phyloP scores from a whole-genome alignment of 176 grass and related monocot species.

The Musa troglodytarum region DNA sequence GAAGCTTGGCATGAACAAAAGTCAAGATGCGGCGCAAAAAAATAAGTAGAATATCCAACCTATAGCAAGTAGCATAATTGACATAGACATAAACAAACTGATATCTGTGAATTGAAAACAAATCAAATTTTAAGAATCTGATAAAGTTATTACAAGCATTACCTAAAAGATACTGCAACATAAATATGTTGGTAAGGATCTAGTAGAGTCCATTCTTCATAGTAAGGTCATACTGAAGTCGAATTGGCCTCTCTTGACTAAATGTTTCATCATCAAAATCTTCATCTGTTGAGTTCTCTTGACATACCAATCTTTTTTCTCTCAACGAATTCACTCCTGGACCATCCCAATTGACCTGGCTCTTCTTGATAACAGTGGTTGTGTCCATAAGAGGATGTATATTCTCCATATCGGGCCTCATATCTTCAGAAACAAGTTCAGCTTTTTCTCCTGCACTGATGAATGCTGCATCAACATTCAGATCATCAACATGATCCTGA shows the following conservation, averaged over 20 bases:
- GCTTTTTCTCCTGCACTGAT: constrained; percentile 13
- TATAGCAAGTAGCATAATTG: no score
- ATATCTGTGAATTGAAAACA: no score
- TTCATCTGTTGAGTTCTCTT: constrained; percentile 42
- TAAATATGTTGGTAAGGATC: neutral
- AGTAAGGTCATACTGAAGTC: constrained; percentile 24
- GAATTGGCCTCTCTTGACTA: constrained; percentile 29
- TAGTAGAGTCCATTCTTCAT: constrained; percentile 34
- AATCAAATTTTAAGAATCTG: no score
- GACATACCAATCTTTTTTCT: constrained; percentile 31
- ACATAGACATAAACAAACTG: no score
- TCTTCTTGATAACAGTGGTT: constrained; percentile 12
- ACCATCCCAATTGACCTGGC: constrained; percentile 24
- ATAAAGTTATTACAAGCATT: no score
- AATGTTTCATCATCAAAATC: constrained; percentile 42
- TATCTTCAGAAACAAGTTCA: constrained; percentile 27
- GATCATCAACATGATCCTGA: constrained; percentile 13
- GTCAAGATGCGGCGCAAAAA: no score
- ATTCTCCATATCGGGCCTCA: constrained; percentile 20
- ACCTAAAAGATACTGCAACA: no score
- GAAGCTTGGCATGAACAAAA: no score
- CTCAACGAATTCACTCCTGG: constrained; percentile 10
- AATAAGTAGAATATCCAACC: no score
- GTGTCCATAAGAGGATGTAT: constrained; percentile 17
- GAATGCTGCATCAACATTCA: constrained; percentile 29